A percentile compares a stretch with the other conserved stretches of the same genome.
These are phyloP conservation scores for Malus hybrid DNA, from an alignment of 331 rosid genomes.

Conservation along the genomic window DNA sequence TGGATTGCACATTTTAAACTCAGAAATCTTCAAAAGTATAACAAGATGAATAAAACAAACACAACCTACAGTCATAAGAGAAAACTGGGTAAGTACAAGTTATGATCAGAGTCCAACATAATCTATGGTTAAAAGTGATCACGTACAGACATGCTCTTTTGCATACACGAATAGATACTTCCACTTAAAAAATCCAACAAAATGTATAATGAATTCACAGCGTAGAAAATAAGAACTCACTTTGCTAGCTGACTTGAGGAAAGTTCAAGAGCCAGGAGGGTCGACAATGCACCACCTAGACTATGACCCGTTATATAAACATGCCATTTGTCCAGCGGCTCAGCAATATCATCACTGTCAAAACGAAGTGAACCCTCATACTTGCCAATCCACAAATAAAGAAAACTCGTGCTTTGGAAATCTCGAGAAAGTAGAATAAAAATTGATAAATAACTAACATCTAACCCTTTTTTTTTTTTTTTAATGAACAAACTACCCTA, in stretches of 20 bases:
- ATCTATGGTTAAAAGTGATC: neutral
- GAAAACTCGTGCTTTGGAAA: neutral
- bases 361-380: neutral
- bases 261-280: conserved; percentile 94
- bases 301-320: conserved; percentile 92
- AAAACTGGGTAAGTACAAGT: neutral
- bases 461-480: neutral
- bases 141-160: neutral
- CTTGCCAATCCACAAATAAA: neutral
- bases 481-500: neutral
- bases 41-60: neutral
- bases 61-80: neutral
- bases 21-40: neutral
- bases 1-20: neutral
- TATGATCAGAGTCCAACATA: neutral
- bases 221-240: conserved; percentile 43
- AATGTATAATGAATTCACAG: conserved; percentile 8
- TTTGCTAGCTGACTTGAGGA: conserved; percentile 76
- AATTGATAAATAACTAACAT: neutral
- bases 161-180: neutral
- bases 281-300: conserved; percentile 94
- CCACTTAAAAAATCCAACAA: neutral
- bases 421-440: neutral
- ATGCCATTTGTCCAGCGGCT: conserved; percentile 63
- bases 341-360: conserved; percentile 62